Base-by-base conservation (phyloP, 1,284 basidiomycete species). In the Sanghuangporus baumii region DNA sequence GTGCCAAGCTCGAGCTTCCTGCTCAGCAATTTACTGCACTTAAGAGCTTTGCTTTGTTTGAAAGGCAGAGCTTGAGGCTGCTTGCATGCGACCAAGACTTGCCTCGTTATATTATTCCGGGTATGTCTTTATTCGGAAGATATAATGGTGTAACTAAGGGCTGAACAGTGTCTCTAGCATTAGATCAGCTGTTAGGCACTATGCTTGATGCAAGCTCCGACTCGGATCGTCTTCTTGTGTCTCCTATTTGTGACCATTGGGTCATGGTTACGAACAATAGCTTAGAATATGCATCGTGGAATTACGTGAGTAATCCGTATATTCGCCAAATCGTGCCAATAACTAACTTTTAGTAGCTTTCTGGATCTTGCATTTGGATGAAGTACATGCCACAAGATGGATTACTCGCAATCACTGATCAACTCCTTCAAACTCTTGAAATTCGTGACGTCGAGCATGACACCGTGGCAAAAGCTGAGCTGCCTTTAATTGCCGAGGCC, bases 11-110 rank as follows among this genome's bases (percentile, higher is more conserved):
- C 0, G 40, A 47, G 0, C 63, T 82, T 12, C 65, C 64, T 1
- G 38, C 67, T 7, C 61, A 60, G 18, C 76, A 79, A 38, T 61
- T 73, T 1, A 56, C 60, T 23, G 57, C 38, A 6, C 69, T 86
- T n/a, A 84, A 81, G 65, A 74, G 72, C 41, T 63, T 67, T 4
- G 47, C 81, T 2, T 79, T 84, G 51, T 60, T 71, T 12, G 74
- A 71, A 16, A 68, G 1, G 63, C 71, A 16, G 62, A 69, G 12
- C 60, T 81, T 16, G 76, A 72, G 52, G 68, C 62, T 1, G 65
- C 78, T 54, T 75, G 78, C 43, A 67, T 72, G 2, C 72, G 72
- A 3, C 66, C 66, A 0, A 61, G 66, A 11, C 65, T 31, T 55
- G 16, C 26, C 63, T 14, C 43, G 20, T n/a, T 40, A 31, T 5